A percentile compares a stretch with the other conserved stretches of the same genome.
Evolutionary conservation across 192 early-diverging fungal species (phyloP).

Genomic region (Cetraspora pellucida): DNA sequence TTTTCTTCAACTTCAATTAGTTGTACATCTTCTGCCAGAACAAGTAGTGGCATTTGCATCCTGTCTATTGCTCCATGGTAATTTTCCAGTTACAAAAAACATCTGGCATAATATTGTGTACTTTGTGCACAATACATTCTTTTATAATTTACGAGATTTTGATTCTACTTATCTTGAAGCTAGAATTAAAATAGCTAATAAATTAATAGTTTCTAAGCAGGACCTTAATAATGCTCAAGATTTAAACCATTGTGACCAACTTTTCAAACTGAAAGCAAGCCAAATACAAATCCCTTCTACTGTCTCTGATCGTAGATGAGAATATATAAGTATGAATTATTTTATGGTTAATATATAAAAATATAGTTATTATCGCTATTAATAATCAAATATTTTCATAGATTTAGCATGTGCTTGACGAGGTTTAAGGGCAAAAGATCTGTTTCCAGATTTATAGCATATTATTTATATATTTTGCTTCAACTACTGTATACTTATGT

Average conservation of each 20-base stretch:
- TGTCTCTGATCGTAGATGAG: not conserved
- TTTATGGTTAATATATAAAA: not conserved
- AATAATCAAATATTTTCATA: not conserved
- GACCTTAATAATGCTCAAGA: slow-evolving; percentile 9
- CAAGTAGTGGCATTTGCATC: not conserved
- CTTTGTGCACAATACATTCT: slow-evolving; percentile 3
- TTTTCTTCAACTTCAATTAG: too few species aligned
- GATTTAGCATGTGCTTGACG: not conserved
- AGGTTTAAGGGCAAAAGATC: slow-evolving; percentile 22
- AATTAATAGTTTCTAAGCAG: not conserved
- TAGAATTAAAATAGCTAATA: not conserved
- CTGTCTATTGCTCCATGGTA: not conserved
- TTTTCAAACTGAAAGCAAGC: not conserved
- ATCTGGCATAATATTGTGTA: slow-evolving; percentile 4
- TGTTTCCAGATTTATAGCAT: too few species aligned
- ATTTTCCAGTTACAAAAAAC: not conserved
- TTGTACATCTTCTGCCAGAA: not conserved
- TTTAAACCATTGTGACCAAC: not conserved
- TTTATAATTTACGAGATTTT: not conserved
- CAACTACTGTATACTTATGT: too few species aligned
- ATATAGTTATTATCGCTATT: not conserved
- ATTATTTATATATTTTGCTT: too few species aligned
- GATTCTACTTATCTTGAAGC: not conserved
- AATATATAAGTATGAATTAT: not conserved
- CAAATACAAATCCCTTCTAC: not conserved